phyloP scores from a whole-genome alignment of 2,329 filamentous ascomycete genomes.

The Fragosphaeria purpurea region DNA sequence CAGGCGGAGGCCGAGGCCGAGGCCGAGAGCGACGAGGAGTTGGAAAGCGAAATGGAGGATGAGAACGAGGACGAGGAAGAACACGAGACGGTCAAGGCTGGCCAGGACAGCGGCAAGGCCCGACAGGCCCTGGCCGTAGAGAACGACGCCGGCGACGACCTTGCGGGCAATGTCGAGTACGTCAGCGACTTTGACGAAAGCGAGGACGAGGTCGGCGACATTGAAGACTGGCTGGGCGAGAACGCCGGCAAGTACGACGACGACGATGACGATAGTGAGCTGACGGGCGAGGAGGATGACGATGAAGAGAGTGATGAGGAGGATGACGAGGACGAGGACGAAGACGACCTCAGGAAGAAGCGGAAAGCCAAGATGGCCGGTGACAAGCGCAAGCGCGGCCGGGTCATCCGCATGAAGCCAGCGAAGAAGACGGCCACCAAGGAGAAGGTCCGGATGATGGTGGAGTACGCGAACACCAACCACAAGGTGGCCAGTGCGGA shows the following conservation, averaged over 20 bases:
- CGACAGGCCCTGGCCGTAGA: conserved; percentile 1
- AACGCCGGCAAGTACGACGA: conserved; percentile 52
- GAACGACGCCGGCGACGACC: conserved; percentile 62
- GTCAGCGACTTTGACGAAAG: conserved; percentile 84
- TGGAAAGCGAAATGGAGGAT: conserved; percentile 38
- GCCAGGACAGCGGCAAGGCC: not conserved
- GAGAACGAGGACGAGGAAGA: conserved; percentile 63
- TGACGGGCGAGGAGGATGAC: conserved; percentile 37
- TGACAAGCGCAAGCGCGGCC: conserved; percentile 45
- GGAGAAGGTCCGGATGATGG: conserved; percentile 13
- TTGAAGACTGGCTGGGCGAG: conserved; percentile 88
- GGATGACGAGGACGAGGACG: conserved; percentile 47
- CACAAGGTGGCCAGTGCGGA: too few species aligned
- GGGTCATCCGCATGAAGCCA: conserved; percentile 38
- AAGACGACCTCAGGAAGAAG: conserved; percentile 30
- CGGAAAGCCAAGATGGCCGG: conserved; percentile 48
- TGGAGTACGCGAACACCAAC: conserved; percentile 5
- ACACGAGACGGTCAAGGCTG: conserved; percentile 34
- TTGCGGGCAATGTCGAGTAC: conserved; percentile 77
- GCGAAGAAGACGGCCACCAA: conserved; percentile 48
- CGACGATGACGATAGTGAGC: conserved; percentile 40
- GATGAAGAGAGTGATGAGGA: conserved; percentile 49
- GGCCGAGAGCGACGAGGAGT: conserved; percentile 51
- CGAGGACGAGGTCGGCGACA: conserved; percentile 66
- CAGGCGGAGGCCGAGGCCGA: conserved; percentile 59